Evolutionary conservation across 805 yeast species (phyloP).

Genomic region (Starmerella kuoi): DNA sequence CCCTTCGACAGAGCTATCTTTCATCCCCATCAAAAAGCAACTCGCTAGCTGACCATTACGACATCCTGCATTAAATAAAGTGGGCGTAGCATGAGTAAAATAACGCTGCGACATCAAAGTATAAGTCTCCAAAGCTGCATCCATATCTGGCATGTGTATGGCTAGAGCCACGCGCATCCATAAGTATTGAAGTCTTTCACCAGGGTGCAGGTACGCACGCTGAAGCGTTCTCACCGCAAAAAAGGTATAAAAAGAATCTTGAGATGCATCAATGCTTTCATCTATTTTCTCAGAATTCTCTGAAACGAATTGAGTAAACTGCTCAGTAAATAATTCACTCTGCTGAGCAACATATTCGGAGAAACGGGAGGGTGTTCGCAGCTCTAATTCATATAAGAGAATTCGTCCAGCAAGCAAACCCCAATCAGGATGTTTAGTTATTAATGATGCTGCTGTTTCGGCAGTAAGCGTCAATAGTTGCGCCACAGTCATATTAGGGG

Average conservation of each 20-base stretch:
- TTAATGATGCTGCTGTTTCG: slow-evolving; percentile 91
- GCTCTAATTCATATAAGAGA: slow-evolving; percentile 77
- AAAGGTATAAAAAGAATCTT: slow-evolving; percentile 61
- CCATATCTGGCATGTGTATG: slow-evolving; percentile 51
- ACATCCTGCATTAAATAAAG: slow-evolving; percentile 73
- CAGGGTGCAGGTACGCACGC: slow-evolving; percentile 58
- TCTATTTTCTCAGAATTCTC: slow-evolving; percentile 49
- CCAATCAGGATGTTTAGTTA: slow-evolving; percentile 90
- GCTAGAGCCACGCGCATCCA: slow-evolving; percentile 83
- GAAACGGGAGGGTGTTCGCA: slow-evolving; percentile 70
- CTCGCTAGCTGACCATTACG: slow-evolving; percentile 66
- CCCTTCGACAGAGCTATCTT: slow-evolving; percentile 86
- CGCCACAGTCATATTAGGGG: slow-evolving; percentile 37
- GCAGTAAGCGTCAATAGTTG: slow-evolving; percentile 42
- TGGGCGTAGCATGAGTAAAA: slow-evolving; percentile 89
- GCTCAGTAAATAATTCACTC: slow-evolving; percentile 34
- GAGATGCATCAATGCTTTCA: slow-evolving; percentile 49
- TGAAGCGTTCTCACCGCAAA: slow-evolving; percentile 84
- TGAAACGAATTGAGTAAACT: slow-evolving; percentile 43
- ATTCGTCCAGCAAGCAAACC: slow-evolving; percentile 75
- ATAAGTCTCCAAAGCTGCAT: slow-evolving; percentile 61
- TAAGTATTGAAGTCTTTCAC: slow-evolving; percentile 80
- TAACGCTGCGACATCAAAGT: slow-evolving; percentile 68
- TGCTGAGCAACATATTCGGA: slow-evolving; percentile 46
- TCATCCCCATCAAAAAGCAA: slow-evolving; percentile 79